Conservation (phyloP, 2,329 filamentous ascomycete species). For the Ascocoryne sarcoides region DNA sequence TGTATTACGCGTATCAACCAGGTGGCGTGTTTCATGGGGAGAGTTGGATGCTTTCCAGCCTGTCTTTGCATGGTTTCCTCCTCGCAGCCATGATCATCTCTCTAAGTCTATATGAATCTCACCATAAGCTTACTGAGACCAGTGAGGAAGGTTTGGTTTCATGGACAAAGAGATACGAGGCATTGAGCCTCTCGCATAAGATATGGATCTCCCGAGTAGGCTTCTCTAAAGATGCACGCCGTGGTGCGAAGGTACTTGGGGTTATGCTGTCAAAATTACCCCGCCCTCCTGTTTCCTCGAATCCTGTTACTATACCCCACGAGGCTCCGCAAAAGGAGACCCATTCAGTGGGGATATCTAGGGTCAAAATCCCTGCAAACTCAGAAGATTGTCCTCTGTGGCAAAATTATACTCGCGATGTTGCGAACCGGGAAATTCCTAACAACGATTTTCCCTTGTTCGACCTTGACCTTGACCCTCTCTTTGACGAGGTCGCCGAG, state of each 20-base stretch:
- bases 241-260: background rate
- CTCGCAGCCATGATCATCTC: slow-evolving; percentile 13
- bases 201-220: background rate
- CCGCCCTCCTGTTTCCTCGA: background rate
- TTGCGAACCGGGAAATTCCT: background rate
- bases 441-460: background rate
- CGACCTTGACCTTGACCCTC: background rate
- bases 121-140: background rate
- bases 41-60: slow-evolving; percentile 11
- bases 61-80: slow-evolving; percentile 10
- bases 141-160: background rate
- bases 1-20: slow-evolving; percentile 6
- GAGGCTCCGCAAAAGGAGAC: too few species aligned
- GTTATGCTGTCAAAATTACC: background rate
- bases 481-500: background rate
- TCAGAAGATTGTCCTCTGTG: too few species aligned
- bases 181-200: too few species aligned
- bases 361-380: too few species aligned
- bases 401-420: background rate
- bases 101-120: slow-evolving; percentile 9
- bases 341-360: too few species aligned
- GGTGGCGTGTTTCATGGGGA: slow-evolving; percentile 6
- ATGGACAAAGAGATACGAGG: background rate
- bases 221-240: background rate
- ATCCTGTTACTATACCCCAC: background rate